Evolutionary conservation across 176 grass and related monocot species (phyloP).

Genomic region (Oryza australiensis): DNA sequence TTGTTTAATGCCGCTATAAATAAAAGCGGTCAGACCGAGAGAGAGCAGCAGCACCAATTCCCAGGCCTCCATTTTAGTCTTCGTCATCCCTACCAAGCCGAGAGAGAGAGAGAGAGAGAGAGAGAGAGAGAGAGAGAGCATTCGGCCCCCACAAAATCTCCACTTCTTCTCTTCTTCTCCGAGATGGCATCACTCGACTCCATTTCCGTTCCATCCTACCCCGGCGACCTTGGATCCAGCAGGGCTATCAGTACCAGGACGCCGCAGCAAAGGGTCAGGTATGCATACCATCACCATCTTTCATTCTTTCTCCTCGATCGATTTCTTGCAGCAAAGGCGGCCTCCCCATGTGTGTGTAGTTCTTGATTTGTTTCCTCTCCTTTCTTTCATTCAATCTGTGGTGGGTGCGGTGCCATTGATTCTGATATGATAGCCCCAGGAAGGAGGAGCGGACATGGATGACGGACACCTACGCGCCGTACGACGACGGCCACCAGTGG

Average conservation of each 20-base stretch:
- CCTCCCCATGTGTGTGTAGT: neutral
- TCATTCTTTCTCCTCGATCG: no score
- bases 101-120: no score
- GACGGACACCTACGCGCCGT: conserved; percentile 54
- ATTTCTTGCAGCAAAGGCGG: neutral
- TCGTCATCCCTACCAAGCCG: neutral
- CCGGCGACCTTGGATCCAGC: conserved; percentile 26
- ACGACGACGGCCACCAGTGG: conserved; percentile 82
- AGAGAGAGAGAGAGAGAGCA: no score
- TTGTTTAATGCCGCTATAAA: conserved; percentile 51
- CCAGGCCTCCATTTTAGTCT: neutral
- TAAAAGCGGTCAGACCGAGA: conserved; percentile 38
- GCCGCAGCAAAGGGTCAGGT: conserved; percentile 48
- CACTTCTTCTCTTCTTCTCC: neutral
- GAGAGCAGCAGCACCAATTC: neutral
- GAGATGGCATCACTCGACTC: conserved; percentile 52
- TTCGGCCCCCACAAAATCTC: neutral
- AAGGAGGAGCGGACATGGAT: conserved; percentile 51
- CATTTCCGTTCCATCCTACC: conserved; percentile 2
- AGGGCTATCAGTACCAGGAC: conserved; percentile 18
- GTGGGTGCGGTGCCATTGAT: neutral
- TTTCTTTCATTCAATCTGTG: neutral
- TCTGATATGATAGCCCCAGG: conserved; percentile 22
- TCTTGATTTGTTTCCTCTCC: neutral
- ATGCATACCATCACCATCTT: neutral